Evolutionary conservation across 805 yeast species (phyloP).

Genomic region (Starmerella powellii): DNA sequence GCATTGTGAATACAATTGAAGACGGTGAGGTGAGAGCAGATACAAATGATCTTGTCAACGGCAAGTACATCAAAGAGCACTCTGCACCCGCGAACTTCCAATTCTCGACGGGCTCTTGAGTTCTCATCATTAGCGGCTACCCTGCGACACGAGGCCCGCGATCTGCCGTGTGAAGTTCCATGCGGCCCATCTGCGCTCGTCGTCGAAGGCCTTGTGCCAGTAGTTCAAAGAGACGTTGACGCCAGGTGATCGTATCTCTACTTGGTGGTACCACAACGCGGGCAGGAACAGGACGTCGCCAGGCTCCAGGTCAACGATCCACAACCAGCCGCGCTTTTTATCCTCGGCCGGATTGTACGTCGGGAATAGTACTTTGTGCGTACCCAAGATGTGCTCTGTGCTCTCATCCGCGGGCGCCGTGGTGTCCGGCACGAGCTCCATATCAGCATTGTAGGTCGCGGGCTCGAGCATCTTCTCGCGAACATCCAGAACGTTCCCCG

Average conservation of each 20-base stretch:
- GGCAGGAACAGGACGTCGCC: slow-evolving; percentile 33
- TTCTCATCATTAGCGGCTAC: no score
- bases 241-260: slow-evolving; percentile 21
- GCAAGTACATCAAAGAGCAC: slow-evolving; percentile 30
- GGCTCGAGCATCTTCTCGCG: slow-evolving; percentile 26
- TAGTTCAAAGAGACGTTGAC: slow-evolving; percentile 27
- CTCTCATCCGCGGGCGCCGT: background rate
- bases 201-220: slow-evolving; percentile 26
- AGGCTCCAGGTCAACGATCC: slow-evolving; percentile 27
- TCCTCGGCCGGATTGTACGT: slow-evolving; percentile 27
- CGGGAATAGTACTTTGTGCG: slow-evolving; percentile 25
- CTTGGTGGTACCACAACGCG: slow-evolving; percentile 34
- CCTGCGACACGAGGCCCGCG: background rate
- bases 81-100: slow-evolving; percentile 23
- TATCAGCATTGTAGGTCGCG: slow-evolving; percentile 25
- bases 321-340: slow-evolving; percentile 16
- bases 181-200: slow-evolving; percentile 24
- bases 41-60: slow-evolving; percentile 52
- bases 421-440: slow-evolving; percentile 15
- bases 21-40: slow-evolving; percentile 33
- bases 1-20: slow-evolving; percentile 28
- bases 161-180: slow-evolving; percentile 27
- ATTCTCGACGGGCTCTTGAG: slow-evolving; percentile 1
- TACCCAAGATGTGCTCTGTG: background rate
- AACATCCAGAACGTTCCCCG: slow-evolving; percentile 26